Evolutionary conservation across 495 filamentous ascomycete species (phyloP).

Genomic region (Neurospora africana): DNA sequence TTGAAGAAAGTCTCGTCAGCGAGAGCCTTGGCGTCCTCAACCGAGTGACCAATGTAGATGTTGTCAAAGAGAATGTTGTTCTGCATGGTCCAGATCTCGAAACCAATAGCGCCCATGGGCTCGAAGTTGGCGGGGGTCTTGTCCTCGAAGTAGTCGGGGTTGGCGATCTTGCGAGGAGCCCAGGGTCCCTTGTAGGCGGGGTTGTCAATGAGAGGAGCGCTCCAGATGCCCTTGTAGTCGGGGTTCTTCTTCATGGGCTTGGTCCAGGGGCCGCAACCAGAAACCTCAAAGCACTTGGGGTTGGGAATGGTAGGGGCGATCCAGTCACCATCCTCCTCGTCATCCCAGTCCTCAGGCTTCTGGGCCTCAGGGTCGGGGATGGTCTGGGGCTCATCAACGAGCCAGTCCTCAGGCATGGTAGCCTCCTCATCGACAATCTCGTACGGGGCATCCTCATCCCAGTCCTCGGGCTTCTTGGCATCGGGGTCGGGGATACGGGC

Average conservation of each 20-base stretch:
- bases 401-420: conserved; percentile 88
- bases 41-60: conserved; percentile 98
- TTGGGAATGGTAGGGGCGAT: conserved; percentile 85
- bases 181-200: conserved; percentile 95
- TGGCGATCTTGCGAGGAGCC: conserved; percentile 91
- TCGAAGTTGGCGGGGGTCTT: conserved; percentile 94
- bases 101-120: conserved; percentile 96
- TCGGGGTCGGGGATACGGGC: conserved; percentile 82
- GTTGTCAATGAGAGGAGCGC: conserved; percentile 90
- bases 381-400: conserved; percentile 77
- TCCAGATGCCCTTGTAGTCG: conserved; percentile 98
- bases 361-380: conserved; percentile 92
- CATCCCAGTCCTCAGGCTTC: conserved; percentile 99
- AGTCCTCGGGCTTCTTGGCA: conserved; percentile 93
- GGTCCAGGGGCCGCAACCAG: conserved; percentile 91
- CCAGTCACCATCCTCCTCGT: conserved; percentile 99
- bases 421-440: conserved; percentile 93
- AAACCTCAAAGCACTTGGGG: conserved; percentile 87
- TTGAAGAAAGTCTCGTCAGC: conserved; percentile 86
- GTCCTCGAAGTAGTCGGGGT: conserved; percentile 96
- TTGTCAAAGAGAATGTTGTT: conserved; percentile 98
- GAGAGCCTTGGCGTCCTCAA: conserved; percentile 84
- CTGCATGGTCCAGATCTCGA: conserved; percentile 99
- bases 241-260: conserved; percentile 92
- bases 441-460: conserved; percentile 97